A percentile compares a stretch with the other conserved stretches of the same genome.
These are phyloP conservation scores for Manihot esculenta DNA, from an alignment of 441 rosid species.

Conservation along the genomic window DNA sequence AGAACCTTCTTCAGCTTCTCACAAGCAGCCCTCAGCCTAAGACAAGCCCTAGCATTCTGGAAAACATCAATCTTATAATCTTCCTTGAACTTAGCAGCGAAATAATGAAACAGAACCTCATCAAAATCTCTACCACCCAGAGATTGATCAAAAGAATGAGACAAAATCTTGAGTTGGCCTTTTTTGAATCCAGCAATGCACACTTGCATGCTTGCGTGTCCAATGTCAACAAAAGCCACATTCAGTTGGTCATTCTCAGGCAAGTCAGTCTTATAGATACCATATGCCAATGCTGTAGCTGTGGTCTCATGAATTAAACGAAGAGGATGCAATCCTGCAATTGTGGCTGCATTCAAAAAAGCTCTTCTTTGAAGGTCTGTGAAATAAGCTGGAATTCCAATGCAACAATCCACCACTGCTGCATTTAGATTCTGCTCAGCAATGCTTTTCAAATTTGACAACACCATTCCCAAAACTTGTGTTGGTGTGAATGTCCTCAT, in stretches of 20 bases:
- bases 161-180: conserved; percentile 77
- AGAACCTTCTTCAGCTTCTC: conserved; percentile 95
- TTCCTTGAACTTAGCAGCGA: conserved; percentile 76
- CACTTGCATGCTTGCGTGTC: conserved; percentile 94
- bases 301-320: conserved; percentile 87
- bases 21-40: conserved; percentile 78
- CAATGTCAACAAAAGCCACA: conserved; percentile 91
- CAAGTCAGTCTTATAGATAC: conserved; percentile 92
- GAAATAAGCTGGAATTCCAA: conserved; percentile 93
- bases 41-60: conserved; percentile 86
- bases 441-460: conserved; percentile 76
- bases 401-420: conserved; percentile 92
- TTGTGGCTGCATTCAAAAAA: conserved; percentile 90
- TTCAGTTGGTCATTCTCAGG: conserved; percentile 82
- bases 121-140: conserved; percentile 97
- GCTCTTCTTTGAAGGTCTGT: conserved; percentile 96
- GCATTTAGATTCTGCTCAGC: conserved; percentile 83
- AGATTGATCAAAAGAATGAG: conserved; percentile 75
- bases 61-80: conserved; percentile 87
- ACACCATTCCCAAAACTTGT: conserved; percentile 87
- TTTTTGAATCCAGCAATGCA: conserved; percentile 90
- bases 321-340: conserved; percentile 92
- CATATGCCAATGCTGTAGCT: conserved; percentile 96
- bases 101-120: conserved; percentile 76
- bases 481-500: conserved; percentile 73